Percentiles rank a stretch among this genome's conserved stretches.
phyloP scores from a whole-genome alignment of 2,329 filamentous ascomycete species.

The Arthrobotrys conoides region DNA sequence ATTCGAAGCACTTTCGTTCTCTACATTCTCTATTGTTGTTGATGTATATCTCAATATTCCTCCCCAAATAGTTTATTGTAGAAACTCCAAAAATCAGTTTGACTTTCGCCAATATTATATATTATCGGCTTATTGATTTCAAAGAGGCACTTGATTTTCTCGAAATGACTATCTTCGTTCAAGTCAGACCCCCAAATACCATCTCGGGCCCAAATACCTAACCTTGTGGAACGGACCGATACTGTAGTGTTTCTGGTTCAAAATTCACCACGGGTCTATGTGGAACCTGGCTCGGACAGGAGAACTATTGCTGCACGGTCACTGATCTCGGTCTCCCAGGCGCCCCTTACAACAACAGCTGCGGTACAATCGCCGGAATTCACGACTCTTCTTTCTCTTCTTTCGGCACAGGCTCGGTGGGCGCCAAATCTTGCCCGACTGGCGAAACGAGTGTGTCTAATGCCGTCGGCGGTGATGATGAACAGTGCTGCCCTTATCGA shows the following conservation, averaged over 20 bases:
- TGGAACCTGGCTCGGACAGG: constrained; percentile 45
- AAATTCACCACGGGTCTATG: constrained; percentile 47
- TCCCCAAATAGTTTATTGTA: too few species aligned
- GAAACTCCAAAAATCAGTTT: not conserved
- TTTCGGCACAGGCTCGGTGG: constrained; percentile 28
- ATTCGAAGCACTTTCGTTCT: too few species aligned
- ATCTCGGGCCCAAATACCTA: not conserved
- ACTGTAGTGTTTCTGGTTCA: constrained; percentile 31
- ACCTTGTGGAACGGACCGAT: constrained; percentile 22
- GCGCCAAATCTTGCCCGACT: constrained; percentile 20
- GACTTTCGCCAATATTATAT: not conserved
- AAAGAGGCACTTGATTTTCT: not conserved
- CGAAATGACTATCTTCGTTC: constrained; percentile 36
- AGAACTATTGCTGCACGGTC: constrained; percentile 48
- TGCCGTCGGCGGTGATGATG: not conserved
- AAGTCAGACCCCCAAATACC: constrained; percentile 40
- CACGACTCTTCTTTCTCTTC: constrained; percentile 32
- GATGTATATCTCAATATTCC: too few species aligned
- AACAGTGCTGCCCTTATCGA: constrained; percentile 39
- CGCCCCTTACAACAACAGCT: constrained; percentile 31
- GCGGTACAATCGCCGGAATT: constrained; percentile 41
- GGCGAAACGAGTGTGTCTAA: constrained; percentile 5
- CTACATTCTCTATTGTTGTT: too few species aligned
- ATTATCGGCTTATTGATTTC: not conserved
- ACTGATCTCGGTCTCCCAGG: constrained; percentile 9